Evolutionary conservation across 495 filamentous ascomycete genomes (phyloP).

Genomic region (Tuber aestivum): DNA sequence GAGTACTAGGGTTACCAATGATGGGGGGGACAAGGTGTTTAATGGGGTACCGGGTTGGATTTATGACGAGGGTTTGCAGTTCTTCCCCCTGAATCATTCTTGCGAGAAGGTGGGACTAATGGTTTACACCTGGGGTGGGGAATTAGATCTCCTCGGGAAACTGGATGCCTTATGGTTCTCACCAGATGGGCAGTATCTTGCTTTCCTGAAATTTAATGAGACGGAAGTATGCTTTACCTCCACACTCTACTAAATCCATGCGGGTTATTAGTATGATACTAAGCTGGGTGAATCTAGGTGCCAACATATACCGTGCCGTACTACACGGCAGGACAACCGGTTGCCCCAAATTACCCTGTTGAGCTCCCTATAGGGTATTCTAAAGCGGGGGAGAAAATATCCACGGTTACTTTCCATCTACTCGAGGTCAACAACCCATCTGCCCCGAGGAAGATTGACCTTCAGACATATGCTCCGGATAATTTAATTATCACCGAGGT

Average conservation of each 20-base stretch:
- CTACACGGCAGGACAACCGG: constrained; percentile 50
- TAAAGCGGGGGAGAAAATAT: constrained; percentile 53
- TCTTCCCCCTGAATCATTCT: not conserved
- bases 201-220: constrained; percentile 55
- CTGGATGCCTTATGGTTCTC: constrained; percentile 54
- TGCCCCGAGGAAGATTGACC: constrained; percentile 41
- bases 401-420: constrained; percentile 51
- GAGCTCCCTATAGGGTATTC: constrained; percentile 53
- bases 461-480: constrained; percentile 48
- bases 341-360: constrained; percentile 50
- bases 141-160: constrained; percentile 50
- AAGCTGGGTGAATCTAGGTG: constrained; percentile 20
- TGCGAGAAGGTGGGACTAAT: constrained; percentile 12
- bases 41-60: constrained; percentile 49
- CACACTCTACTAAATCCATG: too few species aligned
- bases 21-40: constrained; percentile 53
- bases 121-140: not conserved
- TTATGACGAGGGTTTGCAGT: constrained; percentile 50
- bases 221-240: too few species aligned
- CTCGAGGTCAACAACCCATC: constrained; percentile 44
- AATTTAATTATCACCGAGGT: constrained; percentile 55
- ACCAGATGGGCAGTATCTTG: constrained; percentile 53
- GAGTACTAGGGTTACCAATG: constrained; percentile 50
- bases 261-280: not conserved
- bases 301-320: constrained; percentile 55